Conservation (phyloP, 495 filamentous ascomycete genomes). For the Staphylotrichum longicolle region DNA sequence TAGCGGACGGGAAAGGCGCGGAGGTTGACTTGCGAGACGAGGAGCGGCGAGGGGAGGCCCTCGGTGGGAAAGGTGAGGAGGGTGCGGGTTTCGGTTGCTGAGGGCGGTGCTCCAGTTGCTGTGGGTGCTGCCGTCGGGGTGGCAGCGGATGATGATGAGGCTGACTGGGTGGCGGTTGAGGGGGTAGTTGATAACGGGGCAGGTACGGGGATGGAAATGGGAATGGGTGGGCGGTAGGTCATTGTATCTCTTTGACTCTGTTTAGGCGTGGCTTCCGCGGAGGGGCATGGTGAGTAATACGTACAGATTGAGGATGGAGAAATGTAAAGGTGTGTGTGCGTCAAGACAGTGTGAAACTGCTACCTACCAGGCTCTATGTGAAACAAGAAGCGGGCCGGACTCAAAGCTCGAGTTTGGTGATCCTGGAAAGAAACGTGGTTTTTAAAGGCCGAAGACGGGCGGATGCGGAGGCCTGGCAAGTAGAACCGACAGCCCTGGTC, state of each 20-base stretch:
- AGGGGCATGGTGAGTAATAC: too few relatives aligned
- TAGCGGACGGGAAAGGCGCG: slow-evolving; percentile 18
- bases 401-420: neutral
- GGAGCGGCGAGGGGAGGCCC: slow-evolving; percentile 23
- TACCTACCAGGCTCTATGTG: neutral
- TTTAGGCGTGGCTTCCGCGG: too few relatives aligned
- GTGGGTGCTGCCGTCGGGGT: neutral
- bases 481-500: neutral
- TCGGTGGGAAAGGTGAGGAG: slow-evolving; percentile 31
- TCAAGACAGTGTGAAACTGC: too few relatives aligned
- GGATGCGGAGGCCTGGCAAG: neutral
- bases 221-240: neutral
- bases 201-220: neutral
- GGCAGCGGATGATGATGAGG: neutral
- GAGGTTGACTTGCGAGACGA: slow-evolving; percentile 8
- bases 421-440: neutral
- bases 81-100: slow-evolving; percentile 21
- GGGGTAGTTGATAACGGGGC: too few relatives aligned
- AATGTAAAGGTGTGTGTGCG: neutral
- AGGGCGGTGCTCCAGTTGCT: neutral
- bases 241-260: neutral
- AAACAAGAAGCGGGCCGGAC: slow-evolving; percentile 3
- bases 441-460: neutral
- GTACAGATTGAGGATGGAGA: neutral
- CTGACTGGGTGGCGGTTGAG: too few relatives aligned